Evolutionary conservation across 2,329 filamentous ascomycete genomes (phyloP), one percentile per base, ranked within the genome.

Genomic region (Diplodia intermedia): DNA sequence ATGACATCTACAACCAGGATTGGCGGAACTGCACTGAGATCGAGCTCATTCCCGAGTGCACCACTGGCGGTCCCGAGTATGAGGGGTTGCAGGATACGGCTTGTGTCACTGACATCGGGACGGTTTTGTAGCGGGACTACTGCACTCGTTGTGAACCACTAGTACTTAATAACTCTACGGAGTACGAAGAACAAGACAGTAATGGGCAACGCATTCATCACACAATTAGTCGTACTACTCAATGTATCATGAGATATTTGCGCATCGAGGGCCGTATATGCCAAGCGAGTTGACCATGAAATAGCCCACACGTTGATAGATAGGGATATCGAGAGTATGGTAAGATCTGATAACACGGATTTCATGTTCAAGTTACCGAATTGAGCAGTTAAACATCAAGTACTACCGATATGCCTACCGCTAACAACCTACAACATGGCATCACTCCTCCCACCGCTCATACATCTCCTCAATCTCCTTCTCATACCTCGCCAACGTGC

Each of bases 401-500:
- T 11, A 36, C 33, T 11, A 12, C 3, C 9, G 11, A 36, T 11
- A 36, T 1, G 9, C 33, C 3, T 9, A 36, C 11, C 9, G 11
- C 33, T 12, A 3, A 36, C 1, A 36, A 9, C 11, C 11, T 36
- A 8, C 11, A 36, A 12, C 9, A 36, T 36, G 33, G 8, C 33
- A 36, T 36, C 33, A 36, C 33, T 12, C 9, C 33, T 47, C 18
- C 43, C n/a, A 55, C 26, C 29, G 33, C 6, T 33, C 14, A 55
- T 55, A 55, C 29, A 55, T 14, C 14, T 55, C 52, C 18, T 55
- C 23, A 26, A 56, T 15, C 36, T 66, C 63, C 33, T 43, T 38
- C 23, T 66, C 52, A 4, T 56, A 66, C 29, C 20, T 50, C 36
- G 50, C 52, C 12, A 49, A 18, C 63, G 50, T 66, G 9, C 31